A percentile compares a stretch with the other conserved stretches of the same genome.
Conservation (phyloP, 108 stramenopile genomes). For the Skeletonema potamos region DNA sequence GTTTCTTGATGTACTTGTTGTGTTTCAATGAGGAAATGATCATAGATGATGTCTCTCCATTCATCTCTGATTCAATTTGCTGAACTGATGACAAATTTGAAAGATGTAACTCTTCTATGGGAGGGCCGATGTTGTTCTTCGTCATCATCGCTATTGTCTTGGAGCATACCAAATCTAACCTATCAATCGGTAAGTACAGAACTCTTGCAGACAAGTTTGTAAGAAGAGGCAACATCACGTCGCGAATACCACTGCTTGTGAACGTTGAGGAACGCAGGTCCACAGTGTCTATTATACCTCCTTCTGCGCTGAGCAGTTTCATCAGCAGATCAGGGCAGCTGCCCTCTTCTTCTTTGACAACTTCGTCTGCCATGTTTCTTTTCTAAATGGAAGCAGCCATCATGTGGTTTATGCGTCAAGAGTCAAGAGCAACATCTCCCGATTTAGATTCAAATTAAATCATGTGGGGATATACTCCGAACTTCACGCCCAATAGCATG, state of each 20-base stretch:
- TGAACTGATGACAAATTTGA: background rate
- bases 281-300: background rate
- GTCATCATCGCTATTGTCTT: constrained; percentile 1
- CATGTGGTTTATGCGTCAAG: too few species aligned
- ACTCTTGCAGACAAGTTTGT: background rate
- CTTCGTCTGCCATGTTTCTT: background rate
- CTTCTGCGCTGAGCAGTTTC: background rate
- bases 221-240: background rate
- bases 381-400: too few species aligned
- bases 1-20: constrained; percentile 1
- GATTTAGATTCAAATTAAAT: too few species aligned
- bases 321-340: background rate
- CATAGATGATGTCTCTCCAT: background rate
- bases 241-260: background rate
- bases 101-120: constrained; percentile 1
- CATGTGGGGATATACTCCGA: too few species aligned
- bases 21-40: constrained; percentile 2
- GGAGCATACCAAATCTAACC: background rate
- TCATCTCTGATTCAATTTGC: background rate
- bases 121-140: background rate
- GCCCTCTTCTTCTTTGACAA: background rate
- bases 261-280: background rate
- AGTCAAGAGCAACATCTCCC: too few species aligned
- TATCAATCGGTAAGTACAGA: background rate
- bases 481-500: too few species aligned